A percentile compares a stretch with the other conserved stretches of the same genome.
Evolutionary conservation across 495 filamentous ascomycete species (phyloP).

Genomic region (Trichoderma parareesei): DNA sequence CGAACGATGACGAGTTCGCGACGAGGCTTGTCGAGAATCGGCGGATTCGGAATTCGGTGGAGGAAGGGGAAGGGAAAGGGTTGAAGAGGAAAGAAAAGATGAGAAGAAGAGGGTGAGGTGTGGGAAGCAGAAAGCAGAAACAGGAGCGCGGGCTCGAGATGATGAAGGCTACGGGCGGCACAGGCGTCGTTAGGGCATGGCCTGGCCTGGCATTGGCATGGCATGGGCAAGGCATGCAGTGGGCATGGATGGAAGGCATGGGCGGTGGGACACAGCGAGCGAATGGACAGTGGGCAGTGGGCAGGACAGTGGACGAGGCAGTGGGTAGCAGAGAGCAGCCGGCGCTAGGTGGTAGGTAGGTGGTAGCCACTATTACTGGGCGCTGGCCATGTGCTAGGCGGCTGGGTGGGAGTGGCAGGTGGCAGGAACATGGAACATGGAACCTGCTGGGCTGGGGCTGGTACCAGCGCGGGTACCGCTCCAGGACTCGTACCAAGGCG

Average conservation of each 20-base stretch:
- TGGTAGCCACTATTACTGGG: background rate
- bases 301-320: background rate
- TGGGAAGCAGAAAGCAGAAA: background rate
- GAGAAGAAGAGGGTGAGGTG: slow-evolving; percentile 8
- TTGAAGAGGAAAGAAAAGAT: slow-evolving; percentile 11
- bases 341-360: background rate
- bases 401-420: no score
- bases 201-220: no score
- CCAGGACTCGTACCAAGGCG: background rate
- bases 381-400: background rate
- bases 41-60: slow-evolving; percentile 12
- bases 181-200: background rate
- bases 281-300: no score
- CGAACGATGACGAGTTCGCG: slow-evolving; percentile 11
- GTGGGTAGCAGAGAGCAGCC: background rate
- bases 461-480: no score
- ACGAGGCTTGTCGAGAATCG: slow-evolving; percentile 12
- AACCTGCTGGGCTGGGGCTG: no score
- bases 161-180: slow-evolving; percentile 9
- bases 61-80: slow-evolving; percentile 9
- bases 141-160: background rate
- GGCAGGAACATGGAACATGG: no score
- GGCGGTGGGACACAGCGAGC: background rate
- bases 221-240: background rate
- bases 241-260: background rate